Base-by-base conservation (phyloP, 495 filamentous ascomycete genomes). In the Hypoxylon rickii region DNA sequence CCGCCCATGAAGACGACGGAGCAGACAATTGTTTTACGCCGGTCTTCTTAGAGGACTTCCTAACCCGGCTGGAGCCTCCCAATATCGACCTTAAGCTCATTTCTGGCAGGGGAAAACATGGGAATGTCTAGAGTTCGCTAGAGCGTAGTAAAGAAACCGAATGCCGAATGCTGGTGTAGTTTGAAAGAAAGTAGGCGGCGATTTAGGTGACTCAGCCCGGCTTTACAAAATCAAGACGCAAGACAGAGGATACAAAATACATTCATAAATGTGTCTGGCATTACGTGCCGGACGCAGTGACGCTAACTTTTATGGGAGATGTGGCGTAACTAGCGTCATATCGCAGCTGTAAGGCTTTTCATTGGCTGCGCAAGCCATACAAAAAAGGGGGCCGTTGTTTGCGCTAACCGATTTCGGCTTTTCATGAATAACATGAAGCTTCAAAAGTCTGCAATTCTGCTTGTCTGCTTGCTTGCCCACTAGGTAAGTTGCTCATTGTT, bases 1-100 rank as follows among this genome's bases (percentile, higher is more conserved):
- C 54, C 5, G 64, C 11, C 70, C 70, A 71, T 42, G 82, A 73
- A 51, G 84, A 84, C 1, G 81, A 76, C 1, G 81, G 77, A 7
- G 73, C 62, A n/a, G 71, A 37, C 5, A 70, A 69, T 42, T 71
- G 69, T 44, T 65, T 74, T 43, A 71, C 62, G 18, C 63, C 21
- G 7, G 72, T 63, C 10, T 66, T 64, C 19, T 73, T 67, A 4
- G 64, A 58, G 12, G 58, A 50, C 41, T 76, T 78, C 63, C 71
- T 78, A 55, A 76, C 70, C 58, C 73, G 67, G 57, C 68, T 69
- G 22, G 71, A 66, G 60, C 58, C 55, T 51, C 70, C 68, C 43
- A 73, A 51, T 40, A 70, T 67, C 29, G 66, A 58, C 58, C 63
- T 62, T 51, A 72, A 58, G 41, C 60, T 65, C 61, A 68, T 69